These are phyloP conservation scores for Phalaenopsis hybrid DNA, from an alignment of 116 monocot genomes.

Conservation along the genomic window DNA sequence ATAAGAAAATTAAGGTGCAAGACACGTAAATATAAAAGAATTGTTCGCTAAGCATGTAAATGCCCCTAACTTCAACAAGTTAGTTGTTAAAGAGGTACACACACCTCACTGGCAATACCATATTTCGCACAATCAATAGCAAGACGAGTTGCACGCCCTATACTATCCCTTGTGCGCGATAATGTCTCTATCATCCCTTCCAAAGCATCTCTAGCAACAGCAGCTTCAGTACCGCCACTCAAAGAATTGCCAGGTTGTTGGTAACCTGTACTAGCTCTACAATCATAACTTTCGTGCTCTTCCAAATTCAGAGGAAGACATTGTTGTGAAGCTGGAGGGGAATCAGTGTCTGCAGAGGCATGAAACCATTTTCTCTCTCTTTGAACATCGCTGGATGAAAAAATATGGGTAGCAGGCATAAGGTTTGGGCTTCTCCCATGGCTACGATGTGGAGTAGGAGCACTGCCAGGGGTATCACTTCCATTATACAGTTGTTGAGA, in stretches of 20 bases:
- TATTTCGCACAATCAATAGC: conserved; percentile 96
- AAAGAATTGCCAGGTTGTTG: conserved; percentile 33
- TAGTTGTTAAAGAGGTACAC: neutral
- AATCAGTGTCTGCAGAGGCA: conserved; percentile 26
- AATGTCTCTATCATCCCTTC: conserved; percentile 98
- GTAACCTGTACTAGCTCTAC: conserved; percentile 33
- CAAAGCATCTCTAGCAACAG: conserved; percentile 86
- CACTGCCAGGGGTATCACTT: conserved; percentile 21
- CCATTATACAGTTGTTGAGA: conserved; percentile 19
- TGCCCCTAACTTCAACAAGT: too few relatives aligned
- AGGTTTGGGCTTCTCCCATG: conserved; percentile 56
- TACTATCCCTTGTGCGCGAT: conserved; percentile 93
- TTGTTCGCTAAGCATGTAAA: too few relatives aligned
- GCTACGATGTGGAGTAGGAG: conserved; percentile 22
- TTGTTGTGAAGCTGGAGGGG: conserved; percentile 26
- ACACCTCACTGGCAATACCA: conserved; percentile 84
- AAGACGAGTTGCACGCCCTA: conserved; percentile 91
- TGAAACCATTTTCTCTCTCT: conserved; percentile 25
- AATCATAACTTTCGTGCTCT: conserved; percentile 42
- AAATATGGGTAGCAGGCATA: conserved; percentile 21
- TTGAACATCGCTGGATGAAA: conserved; percentile 28
- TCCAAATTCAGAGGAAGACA: conserved; percentile 22
- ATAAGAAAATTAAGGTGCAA: too few relatives aligned
- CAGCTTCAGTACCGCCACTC: conserved; percentile 81
- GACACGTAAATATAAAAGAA: too few relatives aligned